These are phyloP conservation scores for Lodderomyces beijingensis DNA, from an alignment of 1,139 yeast genomes.

Conservation along the genomic window DNA sequence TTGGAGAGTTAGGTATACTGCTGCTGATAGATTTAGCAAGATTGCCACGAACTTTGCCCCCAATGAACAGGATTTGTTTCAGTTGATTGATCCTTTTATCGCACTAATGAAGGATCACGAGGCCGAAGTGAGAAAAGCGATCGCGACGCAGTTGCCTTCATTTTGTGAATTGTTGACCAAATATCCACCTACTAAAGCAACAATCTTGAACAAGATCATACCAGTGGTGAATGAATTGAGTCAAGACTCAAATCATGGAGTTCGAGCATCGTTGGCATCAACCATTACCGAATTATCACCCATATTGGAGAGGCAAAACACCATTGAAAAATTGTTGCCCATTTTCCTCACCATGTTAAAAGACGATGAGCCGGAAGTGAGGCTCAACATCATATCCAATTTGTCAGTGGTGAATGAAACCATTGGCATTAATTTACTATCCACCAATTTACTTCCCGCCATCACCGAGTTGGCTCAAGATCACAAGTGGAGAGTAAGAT, in stretches of 20 bases:
- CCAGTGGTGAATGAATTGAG: conserved; percentile 84
- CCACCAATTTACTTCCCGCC: conserved; percentile 89
- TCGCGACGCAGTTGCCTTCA: conserved; percentile 87
- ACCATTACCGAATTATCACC: conserved; percentile 88
- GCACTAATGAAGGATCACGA: conserved; percentile 85
- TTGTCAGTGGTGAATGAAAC: conserved; percentile 90
- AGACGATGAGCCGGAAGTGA: conserved; percentile 95
- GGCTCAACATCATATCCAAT: conserved; percentile 89
- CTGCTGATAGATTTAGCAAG: conserved; percentile 83
- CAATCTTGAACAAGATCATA: conserved; percentile 65
- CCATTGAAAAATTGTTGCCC: conserved; percentile 81
- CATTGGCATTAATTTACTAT: conserved; percentile 82
- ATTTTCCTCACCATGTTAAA: conserved; percentile 89
- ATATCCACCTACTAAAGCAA: conserved; percentile 40
- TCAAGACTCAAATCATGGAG: conserved; percentile 89
- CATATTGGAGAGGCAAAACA: conserved; percentile 76
- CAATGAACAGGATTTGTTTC: conserved; percentile 47
- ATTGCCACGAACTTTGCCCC: conserved; percentile 65
- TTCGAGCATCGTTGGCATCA: conserved; percentile 86
- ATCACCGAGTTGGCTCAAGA: conserved; percentile 95
- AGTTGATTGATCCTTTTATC: conserved; percentile 67
- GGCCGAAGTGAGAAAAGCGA: conserved; percentile 94
- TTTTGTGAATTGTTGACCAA: conserved; percentile 56
- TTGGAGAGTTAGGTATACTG: conserved; percentile 98
- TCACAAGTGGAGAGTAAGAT: conserved; percentile 94